Conservation (phyloP, 1,284 basidiomycete species). For the Leccinum subspadiceum region DNA sequence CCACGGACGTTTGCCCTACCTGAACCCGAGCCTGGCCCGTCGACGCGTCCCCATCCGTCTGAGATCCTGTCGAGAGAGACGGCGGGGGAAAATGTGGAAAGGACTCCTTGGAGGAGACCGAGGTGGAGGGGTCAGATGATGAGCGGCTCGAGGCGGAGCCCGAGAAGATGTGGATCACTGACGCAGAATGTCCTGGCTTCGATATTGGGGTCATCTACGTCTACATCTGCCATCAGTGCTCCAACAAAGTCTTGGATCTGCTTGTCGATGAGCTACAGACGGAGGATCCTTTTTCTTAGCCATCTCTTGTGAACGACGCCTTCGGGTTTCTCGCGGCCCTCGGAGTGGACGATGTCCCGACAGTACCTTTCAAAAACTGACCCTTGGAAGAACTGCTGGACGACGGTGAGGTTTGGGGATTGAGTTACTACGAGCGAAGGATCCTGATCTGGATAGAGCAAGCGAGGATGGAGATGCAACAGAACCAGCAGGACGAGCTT, state of each 20-base stretch:
- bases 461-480: conserved; percentile 29
- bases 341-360: conserved; percentile 33
- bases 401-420: conserved; percentile 41
- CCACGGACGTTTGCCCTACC: neutral
- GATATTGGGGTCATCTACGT: neutral
- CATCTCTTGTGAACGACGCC: conserved; percentile 19
- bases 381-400: conserved; percentile 37
- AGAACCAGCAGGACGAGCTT: conserved; percentile 38
- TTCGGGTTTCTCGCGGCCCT: conserved; percentile 37
- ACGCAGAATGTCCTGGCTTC: neutral
- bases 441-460: conserved; percentile 11
- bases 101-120: conserved; percentile 10
- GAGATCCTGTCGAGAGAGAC: conserved; percentile 11
- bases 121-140: conserved; percentile 11
- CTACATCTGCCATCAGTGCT: neutral
- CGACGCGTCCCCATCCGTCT: conserved; percentile 17
- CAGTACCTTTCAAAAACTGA: conserved; percentile 36
- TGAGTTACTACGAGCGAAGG: conserved; percentile 42
- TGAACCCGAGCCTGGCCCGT: conserved; percentile 4
- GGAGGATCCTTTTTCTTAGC: neutral
- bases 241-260: neutral
- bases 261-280: neutral
- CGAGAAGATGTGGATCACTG: conserved; percentile 35
- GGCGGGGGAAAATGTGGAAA: conserved; percentile 8
- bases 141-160: conserved; percentile 17